These are phyloP conservation scores for Ochetophila trinervis DNA, from an alignment of 306 rosid species.

Conservation along the genomic window DNA sequence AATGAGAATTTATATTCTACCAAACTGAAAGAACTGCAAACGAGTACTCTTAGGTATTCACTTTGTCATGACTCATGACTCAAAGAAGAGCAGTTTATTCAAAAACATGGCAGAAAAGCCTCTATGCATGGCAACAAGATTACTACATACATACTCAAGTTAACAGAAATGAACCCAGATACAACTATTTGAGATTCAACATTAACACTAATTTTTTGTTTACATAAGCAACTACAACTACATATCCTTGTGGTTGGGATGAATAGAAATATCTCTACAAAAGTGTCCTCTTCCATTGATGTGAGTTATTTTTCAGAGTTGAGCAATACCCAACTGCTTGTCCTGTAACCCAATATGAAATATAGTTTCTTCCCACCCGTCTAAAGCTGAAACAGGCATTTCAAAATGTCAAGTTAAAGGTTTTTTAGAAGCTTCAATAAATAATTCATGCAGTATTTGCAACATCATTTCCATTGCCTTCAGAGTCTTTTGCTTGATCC, in stretches of 20 bases:
- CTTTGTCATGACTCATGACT: too few species aligned
- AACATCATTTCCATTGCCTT: slow-evolving; percentile 10
- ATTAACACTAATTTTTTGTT: too few species aligned
- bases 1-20: too few species aligned
- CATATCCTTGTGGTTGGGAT: too few species aligned
- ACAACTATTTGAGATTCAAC: too few species aligned
- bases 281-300: slow-evolving; percentile 9
- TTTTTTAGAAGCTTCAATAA: background rate
- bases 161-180: background rate
- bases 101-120: too few species aligned
- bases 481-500: slow-evolving; percentile 20
- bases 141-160: background rate
- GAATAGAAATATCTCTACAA: background rate
- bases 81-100: too few species aligned
- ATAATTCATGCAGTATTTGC: slow-evolving; percentile 24
- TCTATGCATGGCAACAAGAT: too few species aligned
- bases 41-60: too few species aligned
- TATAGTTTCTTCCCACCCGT: slow-evolving; percentile 20
- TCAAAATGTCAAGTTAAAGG: background rate
- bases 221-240: background rate
- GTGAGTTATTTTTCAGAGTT: slow-evolving; percentile 8
- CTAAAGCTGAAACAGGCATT: slow-evolving; percentile 7
- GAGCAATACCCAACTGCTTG: slow-evolving; percentile 13
- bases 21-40: too few species aligned
- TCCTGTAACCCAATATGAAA: slow-evolving; percentile 19